Conservation (phyloP, 179 eudicot species). For the Beta macrorhiza region DNA sequence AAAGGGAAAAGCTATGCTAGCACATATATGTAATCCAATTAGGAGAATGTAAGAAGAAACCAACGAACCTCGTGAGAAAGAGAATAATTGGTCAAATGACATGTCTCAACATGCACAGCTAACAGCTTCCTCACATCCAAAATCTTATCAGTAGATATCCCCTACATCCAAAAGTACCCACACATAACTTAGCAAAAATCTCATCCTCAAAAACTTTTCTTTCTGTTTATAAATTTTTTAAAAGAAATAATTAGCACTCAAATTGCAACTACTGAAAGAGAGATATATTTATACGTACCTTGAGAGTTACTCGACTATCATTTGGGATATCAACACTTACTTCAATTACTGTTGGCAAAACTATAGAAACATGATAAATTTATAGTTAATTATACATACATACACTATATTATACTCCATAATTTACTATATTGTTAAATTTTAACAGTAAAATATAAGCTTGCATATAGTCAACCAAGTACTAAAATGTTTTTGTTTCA, state of each 20-base stretch:
- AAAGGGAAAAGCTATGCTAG: neutral
- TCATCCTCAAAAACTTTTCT: neutral
- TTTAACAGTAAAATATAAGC: too few species aligned
- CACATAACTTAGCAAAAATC: slow-evolving; percentile 14
- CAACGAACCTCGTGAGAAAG: slow-evolving; percentile 69
- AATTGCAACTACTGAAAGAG: neutral
- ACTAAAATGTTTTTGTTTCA: too few species aligned
- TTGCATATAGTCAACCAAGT: too few species aligned
- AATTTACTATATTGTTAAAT: too few species aligned
- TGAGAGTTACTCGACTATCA: slow-evolving; percentile 63
- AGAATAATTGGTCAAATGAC: slow-evolving; percentile 78
- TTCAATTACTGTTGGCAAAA: slow-evolving; percentile 72
- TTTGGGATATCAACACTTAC: slow-evolving; percentile 52
- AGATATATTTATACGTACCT: slow-evolving; percentile 41
- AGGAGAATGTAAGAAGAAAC: slow-evolving; percentile 4
- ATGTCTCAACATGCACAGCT: slow-evolving; percentile 71
- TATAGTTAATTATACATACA: too few species aligned
- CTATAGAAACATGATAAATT: slow-evolving; percentile 30
- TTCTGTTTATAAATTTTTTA: neutral
- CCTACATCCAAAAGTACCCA: slow-evolving; percentile 38
- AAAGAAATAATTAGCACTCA: neutral
- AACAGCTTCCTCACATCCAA: slow-evolving; percentile 72
- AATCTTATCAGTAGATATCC: slow-evolving; percentile 88
- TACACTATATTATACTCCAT: too few species aligned
- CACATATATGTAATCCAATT: neutral